Conservation (phyloP, 208 protist species). For the Angomonas ambiguus region DNA sequence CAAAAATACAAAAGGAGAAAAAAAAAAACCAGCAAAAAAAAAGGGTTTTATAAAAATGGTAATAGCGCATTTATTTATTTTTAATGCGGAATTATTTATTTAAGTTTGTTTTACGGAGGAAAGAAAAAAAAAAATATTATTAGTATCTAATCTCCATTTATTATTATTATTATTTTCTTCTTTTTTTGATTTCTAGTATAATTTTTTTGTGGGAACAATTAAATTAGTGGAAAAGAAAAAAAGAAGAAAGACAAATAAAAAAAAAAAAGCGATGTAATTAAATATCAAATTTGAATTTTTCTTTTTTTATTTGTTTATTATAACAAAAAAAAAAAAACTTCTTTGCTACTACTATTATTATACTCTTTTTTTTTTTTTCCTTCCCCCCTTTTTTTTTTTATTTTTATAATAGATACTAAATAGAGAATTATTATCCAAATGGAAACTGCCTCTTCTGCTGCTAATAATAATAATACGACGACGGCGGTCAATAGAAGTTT, state of each 20-base stretch:
- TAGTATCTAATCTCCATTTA: no score
- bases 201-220: not conserved
- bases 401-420: not conserved
- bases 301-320: conserved; percentile 29
- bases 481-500: conserved; percentile 77
- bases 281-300: conserved; percentile 19
- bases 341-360: not conserved
- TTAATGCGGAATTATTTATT: not conserved
- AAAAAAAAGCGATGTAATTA: not conserved
- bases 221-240: conserved; percentile 1
- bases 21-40: conserved; percentile 3
- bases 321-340: not conserved
- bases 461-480: conserved; percentile 14
- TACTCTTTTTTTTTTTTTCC: not conserved
- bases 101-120: not conserved
- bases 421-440: not conserved
- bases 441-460: not conserved
- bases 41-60: not conserved
- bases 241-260: not conserved
- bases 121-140: not conserved
- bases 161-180: not conserved
- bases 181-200: not conserved
- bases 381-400: not conserved
- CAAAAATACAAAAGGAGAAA: not conserved
- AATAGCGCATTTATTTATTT: not conserved